These are phyloP conservation scores for Phytophthora ohioensis DNA, from an alignment of 352 stramenopile species.

Conservation along the genomic window DNA sequence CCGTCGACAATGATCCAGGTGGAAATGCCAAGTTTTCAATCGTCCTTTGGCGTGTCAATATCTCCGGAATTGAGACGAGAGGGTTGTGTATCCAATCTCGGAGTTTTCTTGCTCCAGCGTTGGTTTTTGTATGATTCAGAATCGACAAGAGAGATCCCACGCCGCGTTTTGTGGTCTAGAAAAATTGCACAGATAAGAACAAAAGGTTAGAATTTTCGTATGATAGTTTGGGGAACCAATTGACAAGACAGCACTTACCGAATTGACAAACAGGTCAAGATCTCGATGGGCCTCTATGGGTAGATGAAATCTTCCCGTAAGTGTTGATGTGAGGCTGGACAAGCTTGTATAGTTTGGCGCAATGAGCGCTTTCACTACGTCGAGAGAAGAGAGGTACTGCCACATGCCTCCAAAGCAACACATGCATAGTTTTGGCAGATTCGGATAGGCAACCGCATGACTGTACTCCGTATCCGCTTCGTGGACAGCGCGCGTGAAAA, in stretches of 20 bases:
- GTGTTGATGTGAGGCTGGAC: not conserved
- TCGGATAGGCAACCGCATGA: slow-evolving; percentile 1
- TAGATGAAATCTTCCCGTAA: slow-evolving; percentile 28
- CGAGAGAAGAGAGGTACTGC: slow-evolving; percentile 41
- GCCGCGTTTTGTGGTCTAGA: slow-evolving; percentile 36
- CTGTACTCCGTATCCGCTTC: slow-evolving; percentile 18
- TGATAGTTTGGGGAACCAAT: not conserved
- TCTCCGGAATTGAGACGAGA: slow-evolving; percentile 23
- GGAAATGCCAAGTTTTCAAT: slow-evolving; percentile 35
- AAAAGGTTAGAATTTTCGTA: not conserved
- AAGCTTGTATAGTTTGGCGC: slow-evolving; percentile 36
- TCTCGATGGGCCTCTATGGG: slow-evolving; percentile 40
- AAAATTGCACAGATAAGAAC: not conserved
- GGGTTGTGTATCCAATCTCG: slow-evolving; percentile 44
- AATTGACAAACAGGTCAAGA: slow-evolving; percentile 54
- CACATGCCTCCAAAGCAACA: slow-evolving; percentile 46
- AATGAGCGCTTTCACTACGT: slow-evolving; percentile 35
- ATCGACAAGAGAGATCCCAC: slow-evolving; percentile 47
- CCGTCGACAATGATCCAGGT: slow-evolving; percentile 11
- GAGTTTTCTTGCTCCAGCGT: slow-evolving; percentile 39
- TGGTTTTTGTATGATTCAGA: slow-evolving; percentile 47
- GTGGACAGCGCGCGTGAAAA: slow-evolving; percentile 20
- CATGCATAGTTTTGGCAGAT: slow-evolving; percentile 34
- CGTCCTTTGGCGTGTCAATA: slow-evolving; percentile 38
- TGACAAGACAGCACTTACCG: slow-evolving; percentile 24